Conservation (phyloP, 2,329 filamentous ascomycete species). For the Dactylellina haptotyla region DNA sequence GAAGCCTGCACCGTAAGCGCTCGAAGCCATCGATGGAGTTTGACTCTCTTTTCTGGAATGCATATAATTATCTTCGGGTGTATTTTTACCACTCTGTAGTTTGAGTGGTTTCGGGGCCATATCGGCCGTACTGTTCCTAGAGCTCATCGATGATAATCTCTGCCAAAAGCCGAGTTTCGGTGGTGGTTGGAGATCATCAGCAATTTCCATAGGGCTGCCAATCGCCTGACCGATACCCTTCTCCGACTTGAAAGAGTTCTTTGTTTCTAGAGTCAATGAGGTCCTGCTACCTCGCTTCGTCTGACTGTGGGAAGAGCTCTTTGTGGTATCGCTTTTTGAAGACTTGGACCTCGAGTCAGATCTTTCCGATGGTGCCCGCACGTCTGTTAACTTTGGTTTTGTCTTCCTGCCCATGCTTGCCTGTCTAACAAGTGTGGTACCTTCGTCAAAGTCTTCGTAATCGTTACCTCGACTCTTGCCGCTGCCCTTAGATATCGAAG, state of each 20-base stretch:
- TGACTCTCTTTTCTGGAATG: constrained; percentile 23
- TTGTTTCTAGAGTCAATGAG: constrained; percentile 34
- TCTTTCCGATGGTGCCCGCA: constrained; percentile 36
- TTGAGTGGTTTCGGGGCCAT: constrained; percentile 27
- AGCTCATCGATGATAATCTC: constrained; percentile 36
- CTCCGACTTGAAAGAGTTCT: constrained; percentile 24
- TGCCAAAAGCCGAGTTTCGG: constrained; percentile 49
- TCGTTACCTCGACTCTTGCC: constrained; percentile 59
- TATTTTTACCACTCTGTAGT: constrained; percentile 27
- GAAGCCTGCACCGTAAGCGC: constrained; percentile 16
- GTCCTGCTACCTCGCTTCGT: constrained; percentile 27
- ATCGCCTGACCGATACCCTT: constrained; percentile 21
- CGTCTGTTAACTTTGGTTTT: constrained; percentile 68
- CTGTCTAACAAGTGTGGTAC: constrained; percentile 67
- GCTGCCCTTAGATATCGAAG: constrained; percentile 50
- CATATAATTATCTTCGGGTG: constrained; percentile 17
- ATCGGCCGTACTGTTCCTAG: constrained; percentile 27
- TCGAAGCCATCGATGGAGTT: constrained; percentile 25
- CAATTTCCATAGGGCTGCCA: constrained; percentile 29
- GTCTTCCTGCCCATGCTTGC: constrained; percentile 72
- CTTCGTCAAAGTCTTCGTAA: constrained; percentile 59
- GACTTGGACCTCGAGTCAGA: constrained; percentile 54
- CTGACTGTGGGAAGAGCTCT: constrained; percentile 25
- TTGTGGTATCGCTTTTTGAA: constrained; percentile 29
- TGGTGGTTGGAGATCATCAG: constrained; percentile 31